Evolutionary conservation across 495 filamentous ascomycete species (phyloP).

Genomic region (Daldinia loculata): DNA sequence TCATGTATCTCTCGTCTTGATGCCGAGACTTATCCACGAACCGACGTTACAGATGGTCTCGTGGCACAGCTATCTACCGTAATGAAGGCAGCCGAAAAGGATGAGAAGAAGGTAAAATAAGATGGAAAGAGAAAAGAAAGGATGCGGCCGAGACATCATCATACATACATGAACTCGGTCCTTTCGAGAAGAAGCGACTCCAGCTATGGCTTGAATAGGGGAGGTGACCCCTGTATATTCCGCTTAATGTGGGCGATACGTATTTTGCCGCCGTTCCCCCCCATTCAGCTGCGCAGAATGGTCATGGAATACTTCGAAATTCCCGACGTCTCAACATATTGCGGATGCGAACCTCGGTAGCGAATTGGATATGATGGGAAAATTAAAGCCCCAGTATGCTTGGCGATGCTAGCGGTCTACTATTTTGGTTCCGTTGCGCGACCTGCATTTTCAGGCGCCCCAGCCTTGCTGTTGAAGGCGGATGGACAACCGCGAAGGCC

Average conservation of each 20-base stretch:
- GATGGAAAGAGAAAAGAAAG: conserved; percentile 18
- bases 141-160: conserved; percentile 43
- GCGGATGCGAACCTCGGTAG: conserved; percentile 37
- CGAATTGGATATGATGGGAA: conserved; percentile 37
- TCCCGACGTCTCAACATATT: conserved; percentile 34
- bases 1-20: conserved; percentile 35
- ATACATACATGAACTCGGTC: conserved; percentile 43
- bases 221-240: conserved; percentile 33
- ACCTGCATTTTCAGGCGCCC: conserved; percentile 26
- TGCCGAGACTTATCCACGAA: conserved; percentile 42
- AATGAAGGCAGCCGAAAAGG: conserved; percentile 23
- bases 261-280: conserved; percentile 45
- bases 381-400: conserved; percentile 35
- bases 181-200: conserved; percentile 34
- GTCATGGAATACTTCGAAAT: conserved; percentile 36
- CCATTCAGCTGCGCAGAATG: conserved; percentile 41
- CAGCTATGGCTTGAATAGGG: conserved; percentile 31
- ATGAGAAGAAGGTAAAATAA: conserved; percentile 4
- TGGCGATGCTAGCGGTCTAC: conserved; percentile 36
- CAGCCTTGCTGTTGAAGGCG: conserved; percentile 35
- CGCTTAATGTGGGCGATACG: conserved; percentile 44
- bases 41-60: conserved; percentile 39
- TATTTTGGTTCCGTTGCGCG: conserved; percentile 28
- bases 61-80: conserved; percentile 38
- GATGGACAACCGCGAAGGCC: conserved; percentile 25